phyloP scores from a whole-genome alignment of 768 basidiomycete genomes.

The Pulveroboletus sp. region DNA sequence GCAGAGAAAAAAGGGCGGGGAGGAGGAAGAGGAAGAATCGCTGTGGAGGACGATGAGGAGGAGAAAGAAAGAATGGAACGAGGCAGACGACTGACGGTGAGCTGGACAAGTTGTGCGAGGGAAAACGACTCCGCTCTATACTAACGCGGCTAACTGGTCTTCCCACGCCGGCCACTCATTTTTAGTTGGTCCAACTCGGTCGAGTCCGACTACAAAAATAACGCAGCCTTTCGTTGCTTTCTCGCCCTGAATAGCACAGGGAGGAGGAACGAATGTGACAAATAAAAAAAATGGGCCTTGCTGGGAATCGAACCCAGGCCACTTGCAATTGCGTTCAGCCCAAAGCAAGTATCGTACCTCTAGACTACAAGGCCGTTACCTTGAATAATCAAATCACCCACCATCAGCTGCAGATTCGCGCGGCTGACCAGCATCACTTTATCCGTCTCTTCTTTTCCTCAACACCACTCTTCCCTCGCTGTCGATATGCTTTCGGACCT shows the following conservation, averaged over 20 bases:
- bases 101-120: constrained; percentile 14
- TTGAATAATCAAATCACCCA: rapidly evolving
- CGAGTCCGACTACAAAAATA: no score
- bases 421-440: constrained; percentile 16
- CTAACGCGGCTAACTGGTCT: constrained; percentile 28
- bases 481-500: constrained; percentile 26
- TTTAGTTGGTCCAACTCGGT: background rate
- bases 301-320: constrained; percentile 42
- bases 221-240: no score
- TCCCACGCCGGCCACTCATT: constrained; percentile 21
- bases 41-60: constrained; percentile 9
- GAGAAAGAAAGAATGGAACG: constrained; percentile 14
- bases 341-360: constrained; percentile 41
- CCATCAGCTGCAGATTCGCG: background rate
- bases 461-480: background rate
- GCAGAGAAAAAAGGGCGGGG: background rate
- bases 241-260: no score
- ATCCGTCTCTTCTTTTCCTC: background rate
- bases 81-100: constrained; percentile 13
- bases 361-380: constrained; percentile 31
- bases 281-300: constrained; percentile 27
- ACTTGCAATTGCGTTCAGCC: constrained; percentile 31
- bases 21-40: background rate
- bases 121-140: constrained; percentile 17
- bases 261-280: background rate